Base-by-base conservation (phyloP, 2,329 filamentous ascomycete species). In the Verruconis gallopava region DNA sequence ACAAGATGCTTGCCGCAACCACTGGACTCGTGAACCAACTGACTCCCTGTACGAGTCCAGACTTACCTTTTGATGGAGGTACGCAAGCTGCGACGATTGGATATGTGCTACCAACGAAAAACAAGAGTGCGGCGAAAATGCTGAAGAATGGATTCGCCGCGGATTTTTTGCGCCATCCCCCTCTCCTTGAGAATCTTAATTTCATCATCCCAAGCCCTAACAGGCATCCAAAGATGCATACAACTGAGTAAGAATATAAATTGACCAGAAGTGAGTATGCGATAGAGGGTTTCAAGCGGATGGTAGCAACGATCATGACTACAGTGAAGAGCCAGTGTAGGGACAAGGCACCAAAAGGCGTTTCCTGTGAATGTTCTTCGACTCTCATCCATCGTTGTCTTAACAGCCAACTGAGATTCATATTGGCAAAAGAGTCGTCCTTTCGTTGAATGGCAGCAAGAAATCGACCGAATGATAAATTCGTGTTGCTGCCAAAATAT, bases 311-410 rank as follows among this genome's bases (percentile, higher is more conserved):
- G 13, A 62, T 50, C 3, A 63, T 46, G 3, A 62, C 46, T 4
- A 64, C 37, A 2, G 57, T 58, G 19, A 54, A 58, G 19, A 54
- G 30, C 58, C 59, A 62, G 43, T 65, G 62, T 4, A 65, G 53
- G n/a, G 51, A 42, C 5, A 64, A 51, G 3, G 61, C 61, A 13
- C 54, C 54, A 3, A 58, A 55, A 0, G 62, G 62, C 5, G 59
- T 59, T 42, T 57, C 51, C 40, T 65, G 61, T 14, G 37, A 43
- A 32, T 51, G 35, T n/a, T 53, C 45, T 18, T 48, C 49, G n/a
- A 37, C 37, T 19, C 45, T 51, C 20, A 49, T 47, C 35, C 53
- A 44, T 9, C 6, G 34, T 15, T 6, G 17, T n/a, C 34, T 9
- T 6, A 9, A 9, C 9, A 36, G 34, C n/a, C 25, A n/a, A 30